Evolutionary conservation across 768 basidiomycete genomes (phyloP).

Genomic region (Baorangia bicolor): DNA sequence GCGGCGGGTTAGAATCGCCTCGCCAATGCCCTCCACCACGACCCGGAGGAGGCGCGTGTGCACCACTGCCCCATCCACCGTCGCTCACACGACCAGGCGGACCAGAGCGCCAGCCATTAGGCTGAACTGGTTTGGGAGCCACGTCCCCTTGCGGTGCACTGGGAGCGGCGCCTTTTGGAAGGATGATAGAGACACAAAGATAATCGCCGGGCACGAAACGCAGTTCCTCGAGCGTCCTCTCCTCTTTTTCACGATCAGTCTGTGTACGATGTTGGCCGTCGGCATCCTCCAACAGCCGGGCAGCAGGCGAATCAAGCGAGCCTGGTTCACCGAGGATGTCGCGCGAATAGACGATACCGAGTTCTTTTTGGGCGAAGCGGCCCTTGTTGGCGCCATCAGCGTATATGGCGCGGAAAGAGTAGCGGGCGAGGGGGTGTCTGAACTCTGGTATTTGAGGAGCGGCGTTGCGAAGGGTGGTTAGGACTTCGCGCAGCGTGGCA

Average conservation of each 20-base stretch:
- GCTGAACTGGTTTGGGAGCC: conserved; percentile 34
- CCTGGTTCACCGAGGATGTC: conserved; percentile 84
- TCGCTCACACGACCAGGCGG: conserved; percentile 41
- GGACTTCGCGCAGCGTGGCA: conserved; percentile 74
- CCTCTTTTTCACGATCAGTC: conserved; percentile 53
- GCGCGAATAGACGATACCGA: conserved; percentile 79
- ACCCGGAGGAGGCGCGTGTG: conserved; percentile 34
- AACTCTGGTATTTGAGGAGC: conserved; percentile 70
- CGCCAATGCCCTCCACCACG: conserved; percentile 74
- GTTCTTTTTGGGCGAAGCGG: conserved; percentile 71
- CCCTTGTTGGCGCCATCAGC: conserved; percentile 74
- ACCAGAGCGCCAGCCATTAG: conserved; percentile 37
- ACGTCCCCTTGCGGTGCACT: conserved; percentile 51
- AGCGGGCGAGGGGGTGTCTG: conserved; percentile 78
- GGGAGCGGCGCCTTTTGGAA: conserved; percentile 59
- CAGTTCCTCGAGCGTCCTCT: conserved; percentile 75
- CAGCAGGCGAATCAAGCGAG: conserved; percentile 52
- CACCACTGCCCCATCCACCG: conserved; percentile 49
- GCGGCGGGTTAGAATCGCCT: conserved; percentile 58
- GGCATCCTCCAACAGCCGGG: conserved; percentile 57
- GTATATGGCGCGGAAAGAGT: conserved; percentile 77
- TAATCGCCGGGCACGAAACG: conserved; percentile 82
- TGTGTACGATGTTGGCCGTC: conserved; percentile 32
- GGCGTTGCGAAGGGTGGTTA: conserved; percentile 72
- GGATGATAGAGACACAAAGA: conserved; percentile 67